These are phyloP conservation scores for Chrysochromulina parva DNA, from an alignment of 78 protist genomes.

Conservation along the genomic window DNA sequence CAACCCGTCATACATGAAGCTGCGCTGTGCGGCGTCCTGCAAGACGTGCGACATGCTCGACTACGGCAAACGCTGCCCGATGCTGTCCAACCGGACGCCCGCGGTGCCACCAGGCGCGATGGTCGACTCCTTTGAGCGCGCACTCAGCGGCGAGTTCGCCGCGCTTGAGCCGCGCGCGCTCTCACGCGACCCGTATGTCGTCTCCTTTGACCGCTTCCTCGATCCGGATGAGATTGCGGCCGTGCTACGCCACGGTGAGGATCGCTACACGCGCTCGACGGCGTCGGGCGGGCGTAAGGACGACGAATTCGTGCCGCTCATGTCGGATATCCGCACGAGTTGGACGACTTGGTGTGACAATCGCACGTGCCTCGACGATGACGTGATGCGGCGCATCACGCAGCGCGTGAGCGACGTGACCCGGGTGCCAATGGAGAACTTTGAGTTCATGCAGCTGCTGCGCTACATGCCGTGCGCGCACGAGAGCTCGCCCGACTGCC, in stretches of 20 bases:
- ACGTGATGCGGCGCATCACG: background rate
- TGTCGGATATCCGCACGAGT: background rate
- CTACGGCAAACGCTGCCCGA: background rate
- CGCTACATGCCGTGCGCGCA: background rate
- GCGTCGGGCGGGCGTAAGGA: background rate
- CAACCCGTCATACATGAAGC: background rate
- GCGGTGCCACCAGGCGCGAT: conserved; percentile 11
- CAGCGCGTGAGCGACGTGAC: background rate
- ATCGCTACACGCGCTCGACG: background rate
- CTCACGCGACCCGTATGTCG: background rate
- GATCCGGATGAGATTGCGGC: background rate
- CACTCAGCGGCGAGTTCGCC: background rate
- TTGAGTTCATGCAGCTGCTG: conserved; percentile 14
- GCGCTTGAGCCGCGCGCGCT: background rate
- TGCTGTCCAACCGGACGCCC: background rate
- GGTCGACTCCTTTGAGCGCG: background rate
- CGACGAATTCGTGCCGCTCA: background rate
- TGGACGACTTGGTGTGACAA: background rate
- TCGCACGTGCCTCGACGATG: background rate
- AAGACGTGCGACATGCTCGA: conserved; percentile 17
- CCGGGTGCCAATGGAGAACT: background rate
- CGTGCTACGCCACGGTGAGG: background rate
- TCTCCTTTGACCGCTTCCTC: background rate
- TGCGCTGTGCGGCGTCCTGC: background rate
- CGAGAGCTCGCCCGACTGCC: background rate